Percentiles rank a stretch among this genome's conserved stretches.
phyloP scores from a whole-genome alignment of 345 rosid genomes.

The Eucalyptus marginata region DNA sequence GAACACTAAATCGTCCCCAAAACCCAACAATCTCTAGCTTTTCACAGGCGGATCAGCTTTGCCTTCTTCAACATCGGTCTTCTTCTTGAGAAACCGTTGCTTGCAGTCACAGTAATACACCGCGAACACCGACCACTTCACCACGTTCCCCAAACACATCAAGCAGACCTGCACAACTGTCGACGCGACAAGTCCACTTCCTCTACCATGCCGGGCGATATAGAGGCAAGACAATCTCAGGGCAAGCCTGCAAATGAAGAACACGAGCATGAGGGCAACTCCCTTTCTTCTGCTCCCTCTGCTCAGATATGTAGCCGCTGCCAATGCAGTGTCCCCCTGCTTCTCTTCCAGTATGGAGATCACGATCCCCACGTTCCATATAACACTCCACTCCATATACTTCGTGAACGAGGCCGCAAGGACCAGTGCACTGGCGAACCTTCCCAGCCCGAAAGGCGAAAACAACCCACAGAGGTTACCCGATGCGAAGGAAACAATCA shows the following conservation, averaged over 20 bases:
- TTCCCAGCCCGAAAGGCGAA: not conserved
- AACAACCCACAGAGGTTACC: not conserved
- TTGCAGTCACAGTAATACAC: conserved; percentile 12
- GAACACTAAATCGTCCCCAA: not conserved
- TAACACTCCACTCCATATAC: conserved; percentile 21
- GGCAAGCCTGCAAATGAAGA: conserved; percentile 1
- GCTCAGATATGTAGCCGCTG: conserved; percentile 2
- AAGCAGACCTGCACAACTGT: not conserved
- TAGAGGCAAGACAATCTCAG: not conserved
- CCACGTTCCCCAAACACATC: not conserved
- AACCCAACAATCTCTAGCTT: not conserved
- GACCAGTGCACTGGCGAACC: not conserved
- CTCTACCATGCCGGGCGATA: not conserved
- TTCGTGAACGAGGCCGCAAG: not conserved
- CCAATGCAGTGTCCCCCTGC: conserved; percentile 13
- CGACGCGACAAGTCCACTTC: not conserved
- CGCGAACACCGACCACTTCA: conserved; percentile 9
- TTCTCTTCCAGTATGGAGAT: conserved; percentile 20
- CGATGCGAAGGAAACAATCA: not conserved
- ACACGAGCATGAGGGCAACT: not conserved
- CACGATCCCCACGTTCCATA: conserved; percentile 20
- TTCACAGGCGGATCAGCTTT: not conserved
- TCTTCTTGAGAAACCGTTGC: not conserved
- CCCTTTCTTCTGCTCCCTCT: conserved; percentile 12
- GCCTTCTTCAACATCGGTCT: conserved; percentile 8